Base-by-base conservation (phyloP, 179 eudicot genomes). In the Silene noctiflora region DNA sequence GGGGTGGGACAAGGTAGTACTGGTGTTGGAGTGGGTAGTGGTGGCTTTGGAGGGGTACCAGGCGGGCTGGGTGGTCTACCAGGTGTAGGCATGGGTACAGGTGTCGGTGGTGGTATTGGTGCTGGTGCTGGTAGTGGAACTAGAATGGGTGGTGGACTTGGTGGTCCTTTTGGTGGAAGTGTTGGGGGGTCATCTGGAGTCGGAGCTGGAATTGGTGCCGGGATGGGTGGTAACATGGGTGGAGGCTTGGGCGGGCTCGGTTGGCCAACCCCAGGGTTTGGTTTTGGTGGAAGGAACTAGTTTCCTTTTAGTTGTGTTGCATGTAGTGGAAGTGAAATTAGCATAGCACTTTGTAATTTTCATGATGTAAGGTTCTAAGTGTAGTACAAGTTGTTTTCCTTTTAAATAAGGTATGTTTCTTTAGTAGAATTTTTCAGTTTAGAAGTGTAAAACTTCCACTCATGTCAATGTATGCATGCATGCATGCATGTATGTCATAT, bases 91-190 rank as follows among this genome's bases (percentile, higher is more conserved):
- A 51, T 65, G 63, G 72, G 72, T 1, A 0, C 33, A 20, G 35
- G 76, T 21, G 76, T 31, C 11, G 65, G 75, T 31, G 69, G 16
- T 24, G 77, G 77, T 2, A 51, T 21, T 48, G 77, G 77, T 25
- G 63, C 22, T 39, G 71, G 77, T 66, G 17, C 29, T 19, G 72
- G 78, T 27, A 20, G 31, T n/a, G 78, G 77, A 48, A 17, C 19
- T 75, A 19, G 53, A 8, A 66, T 67, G 72, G 78, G 72, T 51
- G 78, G 78, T 53, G 64, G 48, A 4, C 78, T 75, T 55, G 78
- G 78, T 1, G 78, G 78, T 75, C 62, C 58, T 56, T 22, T 72
- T n/a, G 66, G 66, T 3, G 69, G 67, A 31, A 29, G 69, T 9
- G 35, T 62, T 42, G 77, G 69, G 0, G 19, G 74, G 0, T 51